A percentile compares a stretch with the other conserved stretches of the same genome.
phyloP scores from a whole-genome alignment of 139 green algal genomes.

The Tetradesmus lagerheimii region DNA sequence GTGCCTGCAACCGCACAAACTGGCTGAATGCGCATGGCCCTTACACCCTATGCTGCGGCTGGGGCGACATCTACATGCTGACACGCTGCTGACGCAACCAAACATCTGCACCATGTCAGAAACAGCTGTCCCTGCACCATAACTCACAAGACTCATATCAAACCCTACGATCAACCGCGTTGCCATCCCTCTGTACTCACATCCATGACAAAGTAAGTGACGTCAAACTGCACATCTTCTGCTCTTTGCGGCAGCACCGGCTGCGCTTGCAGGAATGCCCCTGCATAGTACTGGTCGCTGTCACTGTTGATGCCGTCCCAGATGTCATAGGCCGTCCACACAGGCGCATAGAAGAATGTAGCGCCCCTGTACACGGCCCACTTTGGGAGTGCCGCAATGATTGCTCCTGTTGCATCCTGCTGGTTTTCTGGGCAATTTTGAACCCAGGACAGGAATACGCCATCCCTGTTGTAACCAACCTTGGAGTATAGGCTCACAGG shows the following conservation, averaged over 20 bases:
- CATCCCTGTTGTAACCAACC: slow-evolving; percentile 43
- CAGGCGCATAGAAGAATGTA: slow-evolving; percentile 38
- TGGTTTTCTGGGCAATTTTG: slow-evolving; percentile 38
- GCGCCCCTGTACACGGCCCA: slow-evolving; percentile 46
- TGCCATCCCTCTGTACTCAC: background rate
- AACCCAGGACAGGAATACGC: slow-evolving; percentile 37
- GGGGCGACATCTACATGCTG: no score
- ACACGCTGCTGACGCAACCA: no score
- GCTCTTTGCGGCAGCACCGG: slow-evolving; percentile 42
- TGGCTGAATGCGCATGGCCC: no score
- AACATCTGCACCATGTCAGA: no score
- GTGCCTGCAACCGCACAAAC: no score
- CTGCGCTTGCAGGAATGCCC: slow-evolving; percentile 44
- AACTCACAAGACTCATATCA: no score
- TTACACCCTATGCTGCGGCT: no score
- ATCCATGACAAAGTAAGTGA: slow-evolving; percentile 40
- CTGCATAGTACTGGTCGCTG: background rate
- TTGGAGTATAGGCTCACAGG: slow-evolving; percentile 19
- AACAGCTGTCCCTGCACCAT: no score
- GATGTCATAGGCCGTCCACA: slow-evolving; percentile 40
- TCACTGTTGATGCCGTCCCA: background rate
- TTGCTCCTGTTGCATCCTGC: background rate
- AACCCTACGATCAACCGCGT: no score
- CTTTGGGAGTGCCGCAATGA: slow-evolving; percentile 42
- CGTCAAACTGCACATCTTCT: slow-evolving; percentile 23